Evolutionary conservation across 2,329 filamentous ascomycete genomes (phyloP).

Genomic region (Colletotrichum tropicicola): DNA sequence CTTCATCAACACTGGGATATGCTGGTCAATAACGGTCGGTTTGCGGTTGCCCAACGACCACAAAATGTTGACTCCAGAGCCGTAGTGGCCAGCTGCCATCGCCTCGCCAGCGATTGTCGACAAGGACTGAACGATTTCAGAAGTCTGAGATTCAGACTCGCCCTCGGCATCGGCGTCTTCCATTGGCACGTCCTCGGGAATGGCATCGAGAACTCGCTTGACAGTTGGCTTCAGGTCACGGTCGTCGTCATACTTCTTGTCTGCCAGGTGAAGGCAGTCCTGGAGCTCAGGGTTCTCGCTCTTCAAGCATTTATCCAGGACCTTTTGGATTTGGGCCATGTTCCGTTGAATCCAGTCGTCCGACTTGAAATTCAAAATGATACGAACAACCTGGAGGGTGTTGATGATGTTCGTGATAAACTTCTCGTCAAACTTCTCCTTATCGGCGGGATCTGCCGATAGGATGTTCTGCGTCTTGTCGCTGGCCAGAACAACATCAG

Average conservation of each 20-base stretch:
- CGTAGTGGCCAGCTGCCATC: slow-evolving; percentile 81
- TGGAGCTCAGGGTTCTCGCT: slow-evolving; percentile 93
- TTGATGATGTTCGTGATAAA: slow-evolving; percentile 92
- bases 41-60: slow-evolving; percentile 91
- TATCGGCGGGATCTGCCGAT: slow-evolving; percentile 66
- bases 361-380: slow-evolving; percentile 86
- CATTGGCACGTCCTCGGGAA: slow-evolving; percentile 82
- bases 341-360: slow-evolving; percentile 91
- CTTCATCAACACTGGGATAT: slow-evolving; percentile 90
- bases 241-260: slow-evolving; percentile 74
- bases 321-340: slow-evolving; percentile 80
- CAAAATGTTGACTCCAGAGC: slow-evolving; percentile 90
- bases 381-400: slow-evolving; percentile 88
- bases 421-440: slow-evolving; percentile 82
- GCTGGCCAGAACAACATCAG: slow-evolving; percentile 83
- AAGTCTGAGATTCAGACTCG: slow-evolving; percentile 81
- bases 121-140: slow-evolving; percentile 86
- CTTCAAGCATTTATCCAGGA: slow-evolving; percentile 88
- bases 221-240: slow-evolving; percentile 79
- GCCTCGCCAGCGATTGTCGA: slow-evolving; percentile 89
- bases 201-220: slow-evolving; percentile 84
- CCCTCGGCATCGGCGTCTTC: slow-evolving; percentile 85
- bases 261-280: slow-evolving; percentile 83
- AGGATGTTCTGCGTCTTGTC: slow-evolving; percentile 76
- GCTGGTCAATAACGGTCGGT: slow-evolving; percentile 87